Evolutionary conservation across 805 yeast genomes (phyloP).

Genomic region (Yarrowia porcina): DNA sequence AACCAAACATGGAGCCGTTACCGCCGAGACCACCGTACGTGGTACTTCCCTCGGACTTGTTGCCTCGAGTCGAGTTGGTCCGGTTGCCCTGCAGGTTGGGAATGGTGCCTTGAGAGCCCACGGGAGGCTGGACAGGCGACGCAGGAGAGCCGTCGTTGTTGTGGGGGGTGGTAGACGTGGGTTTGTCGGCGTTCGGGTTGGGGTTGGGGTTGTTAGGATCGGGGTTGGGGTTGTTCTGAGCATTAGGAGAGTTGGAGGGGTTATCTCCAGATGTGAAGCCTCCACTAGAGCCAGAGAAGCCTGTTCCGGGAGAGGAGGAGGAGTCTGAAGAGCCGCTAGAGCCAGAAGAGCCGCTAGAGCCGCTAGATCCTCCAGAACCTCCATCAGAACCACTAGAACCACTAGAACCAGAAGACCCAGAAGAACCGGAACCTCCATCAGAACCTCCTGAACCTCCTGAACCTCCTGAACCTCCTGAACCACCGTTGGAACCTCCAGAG

Average conservation of each 20-base stretch:
- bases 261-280: conserved; percentile 3
- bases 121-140: conserved; percentile 19
- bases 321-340: too few relatives aligned
- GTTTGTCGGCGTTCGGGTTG: not conserved
- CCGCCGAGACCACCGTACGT: conserved; percentile 21
- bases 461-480: not conserved
- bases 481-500: not conserved
- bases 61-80: conserved; percentile 23
- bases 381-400: not conserved
- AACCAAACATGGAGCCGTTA: conserved; percentile 19
- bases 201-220: not conserved
- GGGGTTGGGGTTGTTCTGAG: not conserved
- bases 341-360: not conserved
- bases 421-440: not conserved
- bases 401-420: not conserved
- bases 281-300: not conserved
- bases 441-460: not conserved
- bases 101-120: conserved; percentile 18
- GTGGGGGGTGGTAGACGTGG: conserved; percentile 7
- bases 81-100: conserved; percentile 15
- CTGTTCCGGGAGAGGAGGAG: not conserved
- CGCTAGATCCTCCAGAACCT: not conserved
- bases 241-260: not conserved
- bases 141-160: conserved; percentile 19
- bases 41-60: conserved; percentile 24